Evolutionary conservation across 805 yeast species (phyloP), one percentile per base, ranked within the genome.

Genomic region (Cyberlindnera mycetangii): DNA sequence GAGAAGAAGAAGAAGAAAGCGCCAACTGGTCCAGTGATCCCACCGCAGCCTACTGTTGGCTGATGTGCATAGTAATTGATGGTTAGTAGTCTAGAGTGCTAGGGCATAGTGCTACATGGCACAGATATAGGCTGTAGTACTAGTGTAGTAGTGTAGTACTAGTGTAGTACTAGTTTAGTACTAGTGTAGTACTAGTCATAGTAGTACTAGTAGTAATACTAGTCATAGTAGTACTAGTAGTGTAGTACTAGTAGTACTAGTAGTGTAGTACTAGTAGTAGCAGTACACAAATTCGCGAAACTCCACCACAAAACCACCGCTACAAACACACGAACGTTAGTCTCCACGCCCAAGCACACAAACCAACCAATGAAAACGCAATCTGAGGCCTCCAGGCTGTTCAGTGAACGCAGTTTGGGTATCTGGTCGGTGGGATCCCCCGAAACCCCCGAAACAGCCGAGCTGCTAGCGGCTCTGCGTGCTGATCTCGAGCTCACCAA

Each of bases 1-100:
- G 95, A 87, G 51, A 84, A 84, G 67, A 85, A 82, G 68, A 82
- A 82, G 66, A 82, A 83, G 70, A 83, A 82, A 42, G 46, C 46
- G 10, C 44, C 60, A 16, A 40, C 47, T 11, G 39, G 46, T 2
- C 48, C 51, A 12, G 30, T 33, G 12, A 36, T 37, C n/a, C 38
- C 51, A 22, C 51, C 51, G 14, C 47, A 42, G 32, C 42, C 42
- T 38, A 18, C 28, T 16, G 38, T 24, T 22, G 21, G 10, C 20
- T 35, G 24, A 32, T 18, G 4, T 5, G n/a, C n/a, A n/a, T n/a
- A n/a, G n/a, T n/a, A n/a, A n/a, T n/a, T n/a, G n/a, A n/a, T n/a
- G n/a, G n/a, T n/a, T n/a, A n/a, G n/a, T n/a, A n/a, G n/a, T n/a
- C n/a, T n/a, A n/a, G n/a, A n/a, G n/a, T n/a, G n/a, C n/a, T n/a